Conservation (phyloP, 2,329 filamentous ascomycete species). For the Fusarium denticulatum region DNA sequence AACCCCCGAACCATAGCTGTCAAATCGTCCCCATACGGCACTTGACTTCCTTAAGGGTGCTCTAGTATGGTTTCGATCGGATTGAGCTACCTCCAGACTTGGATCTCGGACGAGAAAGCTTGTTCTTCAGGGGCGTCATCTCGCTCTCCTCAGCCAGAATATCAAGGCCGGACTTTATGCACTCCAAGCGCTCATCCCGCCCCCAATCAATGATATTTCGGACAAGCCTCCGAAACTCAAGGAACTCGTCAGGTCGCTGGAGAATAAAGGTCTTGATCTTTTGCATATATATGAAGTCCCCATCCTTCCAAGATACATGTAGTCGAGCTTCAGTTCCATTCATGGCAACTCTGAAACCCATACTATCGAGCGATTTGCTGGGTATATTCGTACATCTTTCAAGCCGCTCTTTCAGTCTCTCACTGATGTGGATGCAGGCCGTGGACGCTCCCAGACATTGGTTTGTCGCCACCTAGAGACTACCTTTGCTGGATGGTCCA, state of each 20-base stretch:
- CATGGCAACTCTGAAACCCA: constrained; percentile 45
- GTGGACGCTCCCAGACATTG: constrained; percentile 48
- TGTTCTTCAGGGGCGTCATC: not conserved
- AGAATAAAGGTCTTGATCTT: constrained; percentile 44
- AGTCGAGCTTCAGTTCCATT: constrained; percentile 47
- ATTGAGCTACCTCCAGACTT: not conserved
- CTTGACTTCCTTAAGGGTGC: too few relatives aligned
- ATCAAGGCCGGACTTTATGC: constrained; percentile 36
- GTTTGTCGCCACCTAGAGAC: constrained; percentile 47
- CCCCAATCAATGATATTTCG: constrained; percentile 52
- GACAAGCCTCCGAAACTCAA: constrained; percentile 47
- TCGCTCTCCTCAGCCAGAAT: not conserved
- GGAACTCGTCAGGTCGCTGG: constrained; percentile 41
- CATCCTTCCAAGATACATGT: constrained; percentile 47
- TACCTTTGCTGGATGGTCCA: constrained; percentile 12
- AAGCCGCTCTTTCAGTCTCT: not conserved
- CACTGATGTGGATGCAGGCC: constrained; percentile 46
- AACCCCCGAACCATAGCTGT: too few relatives aligned
- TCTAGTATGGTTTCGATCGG: not conserved
- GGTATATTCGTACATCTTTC: not conserved
- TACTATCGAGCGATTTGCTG: constrained; percentile 34
- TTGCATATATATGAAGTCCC: not conserved
- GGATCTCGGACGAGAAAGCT: not conserved
- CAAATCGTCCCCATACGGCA: not conserved
- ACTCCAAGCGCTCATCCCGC: constrained; percentile 39